These are phyloP conservation scores for Cadophora malorum DNA, from an alignment of 2,329 filamentous ascomycete genomes.

Conservation along the genomic window DNA sequence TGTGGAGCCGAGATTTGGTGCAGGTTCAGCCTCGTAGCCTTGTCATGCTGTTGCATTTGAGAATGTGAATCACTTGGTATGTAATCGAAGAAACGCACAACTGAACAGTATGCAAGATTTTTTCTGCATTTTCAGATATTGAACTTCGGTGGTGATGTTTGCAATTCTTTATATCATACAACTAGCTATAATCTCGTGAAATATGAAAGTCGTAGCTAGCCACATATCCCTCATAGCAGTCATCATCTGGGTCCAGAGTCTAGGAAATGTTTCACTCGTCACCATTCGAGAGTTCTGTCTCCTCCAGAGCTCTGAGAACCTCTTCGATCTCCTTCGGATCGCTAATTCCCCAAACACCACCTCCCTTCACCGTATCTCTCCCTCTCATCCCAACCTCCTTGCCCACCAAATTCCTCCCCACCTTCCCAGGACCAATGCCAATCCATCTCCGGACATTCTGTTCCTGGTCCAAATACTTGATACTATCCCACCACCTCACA, in stretches of 20 bases:
- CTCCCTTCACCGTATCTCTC: constrained; percentile 80
- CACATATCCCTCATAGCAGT: neutral
- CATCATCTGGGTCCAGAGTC: neutral
- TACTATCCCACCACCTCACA: constrained; percentile 92
- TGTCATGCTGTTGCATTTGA: neutral
- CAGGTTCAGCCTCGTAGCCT: constrained; percentile 32
- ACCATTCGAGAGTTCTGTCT: constrained; percentile 57
- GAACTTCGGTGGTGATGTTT: neutral
- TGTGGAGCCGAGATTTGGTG: constrained; percentile 13
- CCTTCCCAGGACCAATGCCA: constrained; percentile 91
- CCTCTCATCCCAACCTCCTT: constrained; percentile 92
- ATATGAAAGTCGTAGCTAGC: neutral
- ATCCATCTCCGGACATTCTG: constrained; percentile 84
- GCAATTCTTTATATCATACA: constrained; percentile 9
- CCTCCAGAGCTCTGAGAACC: constrained; percentile 67
- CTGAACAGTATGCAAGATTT: neutral
- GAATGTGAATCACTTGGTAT: neutral
- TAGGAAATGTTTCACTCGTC: constrained; percentile 35
- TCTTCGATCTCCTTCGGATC: constrained; percentile 79
- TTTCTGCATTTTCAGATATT: neutral
- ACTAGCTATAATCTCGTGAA: neutral
- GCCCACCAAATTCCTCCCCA: constrained; percentile 89
- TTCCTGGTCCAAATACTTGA: constrained; percentile 86
- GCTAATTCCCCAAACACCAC: constrained; percentile 91
- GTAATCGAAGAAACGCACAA: neutral